phyloP scores from a whole-genome alignment of 306 rosid species.

The Casuarina glauca region DNA sequence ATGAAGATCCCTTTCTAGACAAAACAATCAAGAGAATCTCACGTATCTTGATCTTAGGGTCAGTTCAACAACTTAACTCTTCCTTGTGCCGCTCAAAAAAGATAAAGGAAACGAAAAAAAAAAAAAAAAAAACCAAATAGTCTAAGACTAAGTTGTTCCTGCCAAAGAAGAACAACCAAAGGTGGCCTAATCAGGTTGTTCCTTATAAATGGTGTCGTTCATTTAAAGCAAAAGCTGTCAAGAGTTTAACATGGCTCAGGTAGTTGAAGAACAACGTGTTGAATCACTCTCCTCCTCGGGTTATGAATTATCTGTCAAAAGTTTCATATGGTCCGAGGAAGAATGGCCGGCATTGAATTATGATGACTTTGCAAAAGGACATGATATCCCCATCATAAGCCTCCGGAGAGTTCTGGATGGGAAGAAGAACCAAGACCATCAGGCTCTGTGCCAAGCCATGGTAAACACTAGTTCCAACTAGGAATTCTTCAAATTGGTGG shows the following conservation, averaged over 20 bases:
- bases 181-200: not conserved
- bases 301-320: not conserved
- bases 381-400: not conserved
- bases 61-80: not conserved
- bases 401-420: not conserved
- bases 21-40: not conserved
- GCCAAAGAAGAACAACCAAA: not conserved
- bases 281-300: constrained; percentile 3
- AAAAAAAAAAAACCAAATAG: too few relatives aligned
- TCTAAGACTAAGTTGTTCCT: too few relatives aligned
- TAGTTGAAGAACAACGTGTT: constrained; percentile 10
- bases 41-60: not conserved
- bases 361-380: not conserved
- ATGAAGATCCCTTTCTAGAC: not conserved
- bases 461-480: not conserved
- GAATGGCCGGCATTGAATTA: constrained; percentile 2
- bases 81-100: too few relatives aligned
- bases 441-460: not conserved
- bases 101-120: too few relatives aligned
- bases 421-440: not conserved
- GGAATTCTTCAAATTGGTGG: constrained; percentile 2
- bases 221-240: not conserved
- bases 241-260: not conserved
- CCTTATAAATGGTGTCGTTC: not conserved
- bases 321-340: constrained; percentile 1